Conservation (phyloP, 2,329 filamentous ascomycete genomes). For the Phialemonium atrogriseum region DNA sequence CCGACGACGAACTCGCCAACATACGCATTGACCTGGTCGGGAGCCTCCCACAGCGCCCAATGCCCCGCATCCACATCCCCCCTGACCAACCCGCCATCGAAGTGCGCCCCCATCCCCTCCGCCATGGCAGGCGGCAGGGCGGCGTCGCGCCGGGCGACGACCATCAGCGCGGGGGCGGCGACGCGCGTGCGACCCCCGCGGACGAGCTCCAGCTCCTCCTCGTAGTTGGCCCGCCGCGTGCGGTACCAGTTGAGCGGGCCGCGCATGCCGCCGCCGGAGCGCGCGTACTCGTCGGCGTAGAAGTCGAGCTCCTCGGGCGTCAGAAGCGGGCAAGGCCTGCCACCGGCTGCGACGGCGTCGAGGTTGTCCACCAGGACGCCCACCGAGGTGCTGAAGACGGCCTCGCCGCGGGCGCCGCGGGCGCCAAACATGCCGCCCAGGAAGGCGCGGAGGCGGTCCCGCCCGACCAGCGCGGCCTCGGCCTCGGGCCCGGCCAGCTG, state of each 20-base stretch:
- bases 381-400: slow-evolving; percentile 46
- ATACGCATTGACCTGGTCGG: slow-evolving; percentile 60
- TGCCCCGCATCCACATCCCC: slow-evolving; percentile 63
- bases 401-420: slow-evolving; percentile 42
- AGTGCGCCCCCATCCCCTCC: slow-evolving; percentile 58
- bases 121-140: slow-evolving; percentile 68
- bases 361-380: slow-evolving; percentile 61
- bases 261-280: slow-evolving; percentile 63
- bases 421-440: slow-evolving; percentile 66
- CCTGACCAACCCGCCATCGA: slow-evolving; percentile 57
- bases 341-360: slow-evolving; percentile 41
- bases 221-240: slow-evolving; percentile 60
- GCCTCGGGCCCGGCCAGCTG: slow-evolving; percentile 65
- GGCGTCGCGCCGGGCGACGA: slow-evolving; percentile 61
- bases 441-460: slow-evolving; percentile 59
- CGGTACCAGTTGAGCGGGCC: slow-evolving; percentile 90
- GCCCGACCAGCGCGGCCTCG: slow-evolving; percentile 47
- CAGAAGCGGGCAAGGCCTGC: slow-evolving; percentile 55
- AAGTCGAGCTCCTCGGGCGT: slow-evolving; percentile 64
- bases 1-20: slow-evolving; percentile 60
- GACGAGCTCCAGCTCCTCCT: slow-evolving; percentile 61
- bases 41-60: slow-evolving; percentile 74
- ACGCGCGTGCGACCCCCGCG: slow-evolving; percentile 49
- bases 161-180: slow-evolving; percentile 61
- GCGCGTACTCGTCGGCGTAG: slow-evolving; percentile 65